Conservation (phyloP, 73 alveolate genomes). For the Urostyla sp. region DNA sequence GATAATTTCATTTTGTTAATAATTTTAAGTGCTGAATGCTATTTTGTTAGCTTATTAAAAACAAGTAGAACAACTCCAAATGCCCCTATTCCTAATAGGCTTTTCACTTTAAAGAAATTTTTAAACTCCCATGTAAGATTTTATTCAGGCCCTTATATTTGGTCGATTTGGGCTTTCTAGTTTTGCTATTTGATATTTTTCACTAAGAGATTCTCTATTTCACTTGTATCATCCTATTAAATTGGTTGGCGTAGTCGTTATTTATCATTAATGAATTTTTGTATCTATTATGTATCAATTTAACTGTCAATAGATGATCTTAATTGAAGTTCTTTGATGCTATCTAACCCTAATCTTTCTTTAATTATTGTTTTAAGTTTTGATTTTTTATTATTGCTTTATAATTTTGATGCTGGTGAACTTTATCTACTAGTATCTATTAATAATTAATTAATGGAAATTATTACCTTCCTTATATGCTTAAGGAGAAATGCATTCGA, state of each 20-base stretch:
- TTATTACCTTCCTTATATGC: no score
- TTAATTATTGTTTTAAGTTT: constrained; percentile 2
- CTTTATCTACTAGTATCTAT: no score
- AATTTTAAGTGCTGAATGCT: constrained; percentile 40
- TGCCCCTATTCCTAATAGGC: constrained; percentile 49
- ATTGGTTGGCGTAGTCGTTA: constrained; percentile 3
- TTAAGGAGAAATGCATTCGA: no score
- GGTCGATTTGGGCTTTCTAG: neutral
- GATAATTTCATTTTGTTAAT: constrained; percentile 26
- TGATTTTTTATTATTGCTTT: constrained; percentile 7
- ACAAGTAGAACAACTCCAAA: constrained; percentile 52
- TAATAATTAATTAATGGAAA: no score
- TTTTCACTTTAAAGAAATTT: constrained; percentile 15
- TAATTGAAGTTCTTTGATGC: neutral
- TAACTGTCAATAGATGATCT: constrained; percentile 22
- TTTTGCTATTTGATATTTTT: neutral
- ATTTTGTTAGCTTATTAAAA: neutral
- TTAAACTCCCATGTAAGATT: neutral
- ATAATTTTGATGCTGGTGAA: no score
- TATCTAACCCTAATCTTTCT: constrained; percentile 34
- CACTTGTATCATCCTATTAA: neutral
- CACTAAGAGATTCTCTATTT: neutral
- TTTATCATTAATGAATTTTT: neutral
- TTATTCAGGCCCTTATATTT: neutral
- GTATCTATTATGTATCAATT: neutral